A percentile compares a stretch with the other conserved stretches of the same genome.
Conservation (phyloP, 345 rosid species). For the Psidium guajava region DNA sequence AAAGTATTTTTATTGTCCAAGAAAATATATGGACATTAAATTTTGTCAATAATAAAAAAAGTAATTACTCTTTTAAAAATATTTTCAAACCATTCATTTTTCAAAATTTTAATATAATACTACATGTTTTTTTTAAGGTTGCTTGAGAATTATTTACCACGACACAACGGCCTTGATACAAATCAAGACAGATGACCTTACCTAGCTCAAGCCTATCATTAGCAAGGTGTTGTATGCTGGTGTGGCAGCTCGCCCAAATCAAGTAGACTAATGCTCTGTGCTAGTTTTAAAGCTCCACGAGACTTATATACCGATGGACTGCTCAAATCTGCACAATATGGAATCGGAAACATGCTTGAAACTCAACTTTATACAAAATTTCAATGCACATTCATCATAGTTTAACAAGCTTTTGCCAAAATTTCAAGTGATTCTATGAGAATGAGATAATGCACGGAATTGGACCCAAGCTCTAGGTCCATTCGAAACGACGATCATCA, state of each 20-base stretch:
- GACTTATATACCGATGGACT: too few relatives aligned
- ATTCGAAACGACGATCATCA: neutral
- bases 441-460: neutral
- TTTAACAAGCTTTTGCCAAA: neutral
- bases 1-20: too few relatives aligned
- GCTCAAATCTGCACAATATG: too few relatives aligned
- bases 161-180: neutral
- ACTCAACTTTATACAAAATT: neutral
- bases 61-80: rapidly evolving
- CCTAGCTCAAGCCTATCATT: neutral
- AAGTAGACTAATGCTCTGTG: too few relatives aligned
- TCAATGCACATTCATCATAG: neutral
- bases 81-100: neutral
- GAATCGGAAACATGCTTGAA: too few relatives aligned
- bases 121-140: neutral
- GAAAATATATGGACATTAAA: neutral
- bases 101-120: too few relatives aligned
- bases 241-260: too few relatives aligned
- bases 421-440: neutral
- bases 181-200: neutral
- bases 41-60: neutral
- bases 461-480: neutral
- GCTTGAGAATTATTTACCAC: neutral
- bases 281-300: too few relatives aligned
- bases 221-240: neutral